Conservation (phyloP, 2,329 filamentous ascomycete genomes). For the Talaromyces funiculosus region DNA sequence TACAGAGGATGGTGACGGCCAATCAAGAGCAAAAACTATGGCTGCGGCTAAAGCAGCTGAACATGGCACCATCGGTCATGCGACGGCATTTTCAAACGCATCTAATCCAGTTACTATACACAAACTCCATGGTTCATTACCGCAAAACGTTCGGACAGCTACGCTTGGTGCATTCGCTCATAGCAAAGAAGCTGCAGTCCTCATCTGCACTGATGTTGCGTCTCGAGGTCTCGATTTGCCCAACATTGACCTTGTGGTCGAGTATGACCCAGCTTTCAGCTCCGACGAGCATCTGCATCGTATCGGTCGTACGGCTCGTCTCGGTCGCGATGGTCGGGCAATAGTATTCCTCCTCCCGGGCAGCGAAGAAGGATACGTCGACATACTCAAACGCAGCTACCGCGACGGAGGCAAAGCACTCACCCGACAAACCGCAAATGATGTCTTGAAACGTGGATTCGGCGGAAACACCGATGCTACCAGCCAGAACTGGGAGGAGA, state of each 20-base stretch:
- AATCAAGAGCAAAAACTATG: constrained; percentile 18
- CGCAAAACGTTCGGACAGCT: constrained; percentile 78
- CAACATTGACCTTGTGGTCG: constrained; percentile 88
- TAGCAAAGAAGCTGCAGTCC: constrained; percentile 67
- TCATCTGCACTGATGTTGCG: constrained; percentile 92
- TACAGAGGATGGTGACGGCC: constrained; percentile 14
- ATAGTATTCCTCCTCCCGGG: constrained; percentile 87
- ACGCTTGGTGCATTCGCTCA: constrained; percentile 76
- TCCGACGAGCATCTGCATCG: constrained; percentile 91
- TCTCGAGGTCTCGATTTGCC: constrained; percentile 93
- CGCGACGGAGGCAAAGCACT: constrained; percentile 59
- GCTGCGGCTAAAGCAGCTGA: constrained; percentile 14
- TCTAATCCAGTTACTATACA: constrained; percentile 75
- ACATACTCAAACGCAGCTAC: constrained; percentile 67
- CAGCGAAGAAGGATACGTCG: constrained; percentile 84
- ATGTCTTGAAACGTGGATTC: constrained; percentile 63
- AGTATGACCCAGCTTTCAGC: constrained; percentile 93
- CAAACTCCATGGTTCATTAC: constrained; percentile 85
- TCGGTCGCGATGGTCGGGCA: constrained; percentile 80
- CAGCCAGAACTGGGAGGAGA: constrained; percentile 57
- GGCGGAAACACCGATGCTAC: constrained; percentile 36
- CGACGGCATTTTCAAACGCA: constrained; percentile 66
- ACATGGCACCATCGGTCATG: constrained; percentile 48
- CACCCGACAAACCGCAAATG: constrained; percentile 56
- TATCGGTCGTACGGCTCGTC: constrained; percentile 88